A percentile compares a stretch with the other conserved stretches of the same genome.
Evolutionary conservation across 495 filamentous ascomycete genomes (phyloP).

Genomic region (Talaromyces ruber): DNA sequence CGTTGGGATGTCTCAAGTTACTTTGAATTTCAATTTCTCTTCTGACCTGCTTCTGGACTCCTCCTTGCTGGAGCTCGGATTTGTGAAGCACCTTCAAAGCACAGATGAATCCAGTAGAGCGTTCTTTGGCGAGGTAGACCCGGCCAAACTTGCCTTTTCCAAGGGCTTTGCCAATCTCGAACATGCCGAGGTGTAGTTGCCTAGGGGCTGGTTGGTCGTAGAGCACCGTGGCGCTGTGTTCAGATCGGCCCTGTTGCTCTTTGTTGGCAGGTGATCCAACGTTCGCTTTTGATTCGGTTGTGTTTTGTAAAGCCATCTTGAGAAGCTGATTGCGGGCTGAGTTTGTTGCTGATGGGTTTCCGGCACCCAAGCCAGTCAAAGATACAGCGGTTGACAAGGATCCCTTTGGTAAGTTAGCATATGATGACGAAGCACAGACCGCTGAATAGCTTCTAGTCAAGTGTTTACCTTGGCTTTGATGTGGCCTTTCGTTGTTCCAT

Average conservation of each 20-base stretch:
- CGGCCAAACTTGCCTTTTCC: constrained; percentile 97
- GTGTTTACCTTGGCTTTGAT: constrained; percentile 61
- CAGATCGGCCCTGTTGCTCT: constrained; percentile 18
- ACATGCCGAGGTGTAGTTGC: constrained; percentile 93
- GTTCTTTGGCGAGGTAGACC: constrained; percentile 90
- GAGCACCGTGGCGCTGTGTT: constrained; percentile 49
- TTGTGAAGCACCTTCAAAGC: constrained; percentile 96
- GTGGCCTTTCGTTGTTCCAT: constrained; percentile 38
- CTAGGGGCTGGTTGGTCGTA: constrained; percentile 59
- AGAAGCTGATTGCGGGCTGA: constrained; percentile 61
- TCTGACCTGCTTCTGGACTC: constrained; percentile 93
- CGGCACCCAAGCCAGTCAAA: constrained; percentile 43
- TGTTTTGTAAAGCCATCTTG: constrained; percentile 76
- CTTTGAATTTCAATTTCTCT: constrained; percentile 98
- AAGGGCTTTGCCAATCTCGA: constrained; percentile 92
- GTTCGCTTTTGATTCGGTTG: constrained; percentile 47
- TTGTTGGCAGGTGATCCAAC: constrained; percentile 22
- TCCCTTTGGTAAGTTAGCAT: constrained; percentile 27
- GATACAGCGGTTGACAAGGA: constrained; percentile 42
- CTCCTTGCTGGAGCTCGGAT: constrained; percentile 80
- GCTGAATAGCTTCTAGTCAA: not conserved
- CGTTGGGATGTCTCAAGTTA: constrained; percentile 93
- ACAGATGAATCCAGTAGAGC: constrained; percentile 84
- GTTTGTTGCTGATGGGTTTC: constrained; percentile 45
- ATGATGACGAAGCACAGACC: not conserved